Percentiles rank a stretch among this genome's conserved stretches.
Conservation (phyloP, 1,139 yeast genomes). For the Saccharomyces hybrid region DNA sequence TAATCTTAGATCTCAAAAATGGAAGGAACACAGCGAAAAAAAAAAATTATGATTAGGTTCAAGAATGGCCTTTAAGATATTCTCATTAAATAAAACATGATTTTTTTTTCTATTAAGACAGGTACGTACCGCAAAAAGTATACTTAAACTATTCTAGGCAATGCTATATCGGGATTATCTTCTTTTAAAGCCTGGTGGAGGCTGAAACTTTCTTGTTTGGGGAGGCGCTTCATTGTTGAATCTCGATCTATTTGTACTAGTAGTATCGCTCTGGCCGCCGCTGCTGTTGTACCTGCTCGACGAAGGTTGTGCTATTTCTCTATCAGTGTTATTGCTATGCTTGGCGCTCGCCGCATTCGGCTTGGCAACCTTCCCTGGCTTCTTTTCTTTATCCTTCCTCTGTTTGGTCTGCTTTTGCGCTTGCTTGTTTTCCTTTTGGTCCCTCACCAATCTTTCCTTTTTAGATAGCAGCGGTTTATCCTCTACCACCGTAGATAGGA, state of each 20-base stretch:
- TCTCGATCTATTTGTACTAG: conserved; percentile 9
- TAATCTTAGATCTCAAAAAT: background rate
- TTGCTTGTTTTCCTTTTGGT: conserved; percentile 22
- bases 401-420: conserved; percentile 20
- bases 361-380: conserved; percentile 7
- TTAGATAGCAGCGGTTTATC: conserved; percentile 54
- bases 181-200: conserved; percentile 38
- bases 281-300: conserved; percentile 3
- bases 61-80: background rate
- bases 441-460: conserved; percentile 32
- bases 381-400: conserved; percentile 10
- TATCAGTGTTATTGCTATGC: conserved; percentile 11
- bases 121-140: background rate
- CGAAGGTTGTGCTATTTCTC: conserved; percentile 2
- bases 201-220: conserved; percentile 33
- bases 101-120: background rate
- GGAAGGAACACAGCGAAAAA: background rate
- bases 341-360: conserved; percentile 12
- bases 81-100: background rate
- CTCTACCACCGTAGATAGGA: conserved; percentile 76
- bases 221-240: conserved; percentile 19
- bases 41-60: background rate
- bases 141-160: background rate
- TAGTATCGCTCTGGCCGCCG: background rate
- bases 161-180: conserved; percentile 5